phyloP scores from a whole-genome alignment of 2,329 filamentous ascomycete genomes.

The Thelonectria olida region DNA sequence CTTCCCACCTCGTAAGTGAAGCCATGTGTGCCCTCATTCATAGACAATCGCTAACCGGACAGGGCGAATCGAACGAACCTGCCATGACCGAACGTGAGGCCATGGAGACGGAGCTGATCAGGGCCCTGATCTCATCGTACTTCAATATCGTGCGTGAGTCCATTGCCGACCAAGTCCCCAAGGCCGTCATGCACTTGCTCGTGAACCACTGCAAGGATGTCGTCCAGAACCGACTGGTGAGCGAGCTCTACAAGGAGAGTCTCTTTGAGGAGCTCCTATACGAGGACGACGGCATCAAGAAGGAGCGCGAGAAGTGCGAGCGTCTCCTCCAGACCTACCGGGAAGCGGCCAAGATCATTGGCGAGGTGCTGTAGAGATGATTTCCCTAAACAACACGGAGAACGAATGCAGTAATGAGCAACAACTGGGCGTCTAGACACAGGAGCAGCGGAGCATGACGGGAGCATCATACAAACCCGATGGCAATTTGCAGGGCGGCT shows the following conservation, averaged over 20 bases:
- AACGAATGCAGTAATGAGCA: conserved; percentile 19
- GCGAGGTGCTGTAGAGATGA: conserved; percentile 80
- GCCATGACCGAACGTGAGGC: conserved; percentile 94
- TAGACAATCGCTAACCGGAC: conserved; percentile 31
- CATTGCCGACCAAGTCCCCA: conserved; percentile 98
- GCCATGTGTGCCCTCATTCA: conserved; percentile 18
- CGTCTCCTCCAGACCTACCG: conserved; percentile 94
- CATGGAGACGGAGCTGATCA: conserved; percentile 97
- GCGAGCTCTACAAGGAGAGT: conserved; percentile 91
- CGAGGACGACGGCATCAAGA: conserved; percentile 97
- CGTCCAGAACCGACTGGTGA: conserved; percentile 95
- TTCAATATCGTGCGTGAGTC: conserved; percentile 99
- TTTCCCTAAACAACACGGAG: not conserved
- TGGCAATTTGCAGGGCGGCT: conserved; percentile 12
- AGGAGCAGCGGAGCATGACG: conserved; percentile 21
- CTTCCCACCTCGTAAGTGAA: conserved; percentile 67
- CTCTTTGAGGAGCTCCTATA: conserved; percentile 94
- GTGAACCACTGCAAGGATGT: conserved; percentile 99
- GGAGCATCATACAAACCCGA: conserved; percentile 6
- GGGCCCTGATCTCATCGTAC: conserved; percentile 95
- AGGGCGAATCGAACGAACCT: conserved; percentile 75
- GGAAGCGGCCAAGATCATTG: conserved; percentile 97
- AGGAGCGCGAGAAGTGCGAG: conserved; percentile 98
- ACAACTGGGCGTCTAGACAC: conserved; percentile 22
- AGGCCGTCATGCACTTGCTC: conserved; percentile 97